phyloP scores from a whole-genome alignment of 305 asterid species.

The Fraxinus latifolia region DNA sequence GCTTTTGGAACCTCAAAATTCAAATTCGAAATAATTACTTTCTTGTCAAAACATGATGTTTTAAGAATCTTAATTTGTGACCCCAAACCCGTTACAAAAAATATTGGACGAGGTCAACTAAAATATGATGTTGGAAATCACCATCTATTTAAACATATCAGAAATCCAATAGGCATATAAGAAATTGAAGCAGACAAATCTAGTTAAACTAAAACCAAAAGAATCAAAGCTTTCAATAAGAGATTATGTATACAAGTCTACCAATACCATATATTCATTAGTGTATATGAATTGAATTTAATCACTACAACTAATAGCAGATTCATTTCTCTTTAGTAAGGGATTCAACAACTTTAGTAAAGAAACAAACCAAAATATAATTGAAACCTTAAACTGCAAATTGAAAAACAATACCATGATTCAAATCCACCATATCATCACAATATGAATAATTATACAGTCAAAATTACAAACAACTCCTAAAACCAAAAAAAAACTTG shows the following conservation, averaged over 20 bases:
- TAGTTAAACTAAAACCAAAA: not conserved
- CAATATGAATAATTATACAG: constrained; percentile 15
- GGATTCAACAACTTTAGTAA: constrained; percentile 12
- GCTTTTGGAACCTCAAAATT: not conserved
- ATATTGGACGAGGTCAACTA: not conserved
- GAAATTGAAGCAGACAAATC: not conserved
- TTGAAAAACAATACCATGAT: constrained; percentile 19
- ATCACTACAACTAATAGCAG: constrained; percentile 16
- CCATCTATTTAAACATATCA: not conserved
- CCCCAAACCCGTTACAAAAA: not conserved
- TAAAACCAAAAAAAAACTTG: constrained; percentile 25
- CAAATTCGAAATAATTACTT: constrained; percentile 7
- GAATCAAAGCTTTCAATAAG: not conserved
- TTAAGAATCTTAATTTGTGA: not conserved
- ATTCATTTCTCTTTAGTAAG: not conserved
- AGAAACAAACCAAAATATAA: not conserved
- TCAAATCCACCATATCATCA: constrained; percentile 27
- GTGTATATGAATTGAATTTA: not conserved
- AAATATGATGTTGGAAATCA: constrained; percentile 9
- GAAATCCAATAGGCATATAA: not conserved
- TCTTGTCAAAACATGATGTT: not conserved
- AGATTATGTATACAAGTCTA: not conserved
- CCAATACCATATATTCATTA: not conserved
- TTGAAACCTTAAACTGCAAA: constrained; percentile 7
- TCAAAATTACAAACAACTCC: constrained; percentile 14